Conservation (phyloP, 2,329 filamentous ascomycete genomes). For the Pseudogymnoascus sp. region DNA sequence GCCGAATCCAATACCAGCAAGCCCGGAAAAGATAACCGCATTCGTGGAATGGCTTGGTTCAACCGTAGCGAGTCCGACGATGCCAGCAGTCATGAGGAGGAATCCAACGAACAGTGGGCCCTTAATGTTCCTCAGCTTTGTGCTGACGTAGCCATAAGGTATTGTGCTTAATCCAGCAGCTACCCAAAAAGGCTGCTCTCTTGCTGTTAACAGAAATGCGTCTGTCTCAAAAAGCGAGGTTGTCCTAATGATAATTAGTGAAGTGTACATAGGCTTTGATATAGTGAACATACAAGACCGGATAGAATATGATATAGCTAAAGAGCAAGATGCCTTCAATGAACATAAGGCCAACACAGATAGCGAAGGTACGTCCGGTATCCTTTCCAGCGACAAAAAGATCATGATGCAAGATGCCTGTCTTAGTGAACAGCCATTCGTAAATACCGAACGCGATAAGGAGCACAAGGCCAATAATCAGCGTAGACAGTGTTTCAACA, state of each 20-base stretch:
- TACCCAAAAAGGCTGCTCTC: slow-evolving; percentile 12
- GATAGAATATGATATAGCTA: slow-evolving; percentile 14
- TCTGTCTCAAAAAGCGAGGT: slow-evolving; percentile 8
- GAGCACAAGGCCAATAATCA: slow-evolving; percentile 44
- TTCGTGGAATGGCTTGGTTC: not conserved
- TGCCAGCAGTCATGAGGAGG: slow-evolving; percentile 1
- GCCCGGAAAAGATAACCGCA: slow-evolving; percentile 3
- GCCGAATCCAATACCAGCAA: slow-evolving; percentile 12
- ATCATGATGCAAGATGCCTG: slow-evolving; percentile 42
- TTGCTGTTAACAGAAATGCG: not conserved
- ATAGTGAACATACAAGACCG: slow-evolving; percentile 9
- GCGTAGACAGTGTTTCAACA: slow-evolving; percentile 46
- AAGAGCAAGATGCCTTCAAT: slow-evolving; percentile 15
- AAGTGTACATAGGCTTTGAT: not conserved
- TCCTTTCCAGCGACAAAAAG: slow-evolving; percentile 39
- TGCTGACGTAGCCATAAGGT: slow-evolving; percentile 12
- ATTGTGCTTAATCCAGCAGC: slow-evolving; percentile 10
- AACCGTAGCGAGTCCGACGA: slow-evolving; percentile 3
- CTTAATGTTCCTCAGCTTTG: slow-evolving; percentile 10
- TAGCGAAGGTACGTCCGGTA: slow-evolving; percentile 12
- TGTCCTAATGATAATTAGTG: not conserved
- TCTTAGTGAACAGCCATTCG: slow-evolving; percentile 44
- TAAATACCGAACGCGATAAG: slow-evolving; percentile 46
- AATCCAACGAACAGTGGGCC: slow-evolving; percentile 1
- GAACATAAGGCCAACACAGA: slow-evolving; percentile 14